Base-by-base conservation (phyloP, 352 stramenopile species). In the Globisporangium polare region DNA sequence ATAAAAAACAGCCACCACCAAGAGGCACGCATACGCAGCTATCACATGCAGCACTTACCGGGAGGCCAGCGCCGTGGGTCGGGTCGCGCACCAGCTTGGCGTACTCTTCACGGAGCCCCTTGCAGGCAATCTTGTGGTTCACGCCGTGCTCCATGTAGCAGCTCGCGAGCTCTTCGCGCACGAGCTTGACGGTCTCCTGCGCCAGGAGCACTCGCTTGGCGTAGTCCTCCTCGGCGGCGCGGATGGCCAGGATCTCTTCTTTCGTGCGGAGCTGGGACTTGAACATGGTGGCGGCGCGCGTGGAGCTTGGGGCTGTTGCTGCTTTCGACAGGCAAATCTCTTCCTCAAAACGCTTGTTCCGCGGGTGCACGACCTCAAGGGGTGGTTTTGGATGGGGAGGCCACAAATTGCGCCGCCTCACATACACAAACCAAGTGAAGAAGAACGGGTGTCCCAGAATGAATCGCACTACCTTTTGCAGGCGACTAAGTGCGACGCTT, bases 101-200 rank as follows among this genome's bases (percentile, higher is more conserved):
- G 67, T 95, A 95, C 72, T 95, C 82, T 58, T 95, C 83, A 54
- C 86, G 84, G 51, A 95, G 60, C 22, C 59, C 64, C 71, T 92
- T 93, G 82, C 86, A 95, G 24, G 78, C 81, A 59, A 93, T 86
- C 66, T 88, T 90, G 83, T 95, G 86, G 77, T 95, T 95, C 51
- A 95, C 82, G 61, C 86, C 86, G 71, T 93, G 78, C 70, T 95
- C 86, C 66, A 91, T 88, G 77, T 95, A 95, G 73, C 86, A 95
- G 59, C 83, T 82, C 59, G 86, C 83, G 63, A 95, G 72, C 68
- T 95, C 84, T 53, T 93, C 86, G 59, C 84, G 83, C 70, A 95
- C 84, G 47, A 93, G 69, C 80, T 93, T 95, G 63, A 95, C 59
- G 6, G 65, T 88, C 72, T 93, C 84, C 62, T 92, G 80, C 39